Conservation (phyloP, 2,329 filamentous ascomycete genomes). For the Coleophoma cylindrospora region DNA sequence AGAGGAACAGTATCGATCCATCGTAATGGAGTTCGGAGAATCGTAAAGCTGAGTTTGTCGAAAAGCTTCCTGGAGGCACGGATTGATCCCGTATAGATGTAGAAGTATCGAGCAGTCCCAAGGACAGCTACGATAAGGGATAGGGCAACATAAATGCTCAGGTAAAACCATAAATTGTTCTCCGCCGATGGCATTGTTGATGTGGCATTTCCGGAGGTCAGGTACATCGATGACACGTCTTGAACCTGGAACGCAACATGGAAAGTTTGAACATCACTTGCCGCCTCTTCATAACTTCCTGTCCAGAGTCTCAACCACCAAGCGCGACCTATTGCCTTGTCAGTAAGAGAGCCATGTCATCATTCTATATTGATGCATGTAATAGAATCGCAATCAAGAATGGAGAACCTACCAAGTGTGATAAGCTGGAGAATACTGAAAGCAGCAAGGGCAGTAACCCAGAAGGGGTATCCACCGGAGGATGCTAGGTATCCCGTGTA, state of each 20-base stretch:
- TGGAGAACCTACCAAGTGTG: slow-evolving; percentile 40
- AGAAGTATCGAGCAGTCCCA: slow-evolving; percentile 57
- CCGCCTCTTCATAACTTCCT: slow-evolving; percentile 31
- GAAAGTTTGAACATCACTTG: slow-evolving; percentile 14
- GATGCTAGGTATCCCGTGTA: slow-evolving; percentile 63
- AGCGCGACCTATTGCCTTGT: slow-evolving; percentile 36
- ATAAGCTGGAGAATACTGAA: slow-evolving; percentile 52
- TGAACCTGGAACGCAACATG: slow-evolving; percentile 42
- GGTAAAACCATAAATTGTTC: slow-evolving; percentile 53
- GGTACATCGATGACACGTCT: slow-evolving; percentile 20
- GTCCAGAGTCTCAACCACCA: slow-evolving; percentile 66
- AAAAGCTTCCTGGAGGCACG: slow-evolving; percentile 67
- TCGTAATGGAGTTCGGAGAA: slow-evolving; percentile 68
- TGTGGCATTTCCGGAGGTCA: neutral
- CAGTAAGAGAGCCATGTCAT: slow-evolving; percentile 2
- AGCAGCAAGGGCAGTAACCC: slow-evolving; percentile 46
- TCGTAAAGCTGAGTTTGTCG: slow-evolving; percentile 56
- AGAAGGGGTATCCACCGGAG: slow-evolving; percentile 59
- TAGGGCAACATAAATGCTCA: slow-evolving; percentile 61
- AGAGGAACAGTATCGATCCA: slow-evolving; percentile 79
- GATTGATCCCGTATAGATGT: slow-evolving; percentile 60
- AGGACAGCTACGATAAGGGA: slow-evolving; percentile 51
- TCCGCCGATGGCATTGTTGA: slow-evolving; percentile 8
- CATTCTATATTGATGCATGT: neutral
- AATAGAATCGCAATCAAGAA: neutral